These are phyloP conservation scores for Collybia sordida DNA, from an alignment of 768 basidiomycete species.

Conservation along the genomic window DNA sequence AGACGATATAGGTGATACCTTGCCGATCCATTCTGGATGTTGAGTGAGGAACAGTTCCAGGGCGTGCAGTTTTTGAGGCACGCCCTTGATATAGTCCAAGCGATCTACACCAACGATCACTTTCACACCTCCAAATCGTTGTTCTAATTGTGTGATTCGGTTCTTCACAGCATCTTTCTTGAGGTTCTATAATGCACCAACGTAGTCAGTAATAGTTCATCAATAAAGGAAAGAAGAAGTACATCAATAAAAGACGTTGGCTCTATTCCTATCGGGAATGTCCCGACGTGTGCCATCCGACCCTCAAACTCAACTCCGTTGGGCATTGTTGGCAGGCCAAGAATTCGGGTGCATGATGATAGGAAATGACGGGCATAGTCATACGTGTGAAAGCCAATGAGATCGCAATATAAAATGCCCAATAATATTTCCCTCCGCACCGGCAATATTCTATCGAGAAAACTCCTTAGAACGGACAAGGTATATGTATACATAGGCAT, in stretches of 20 bases:
- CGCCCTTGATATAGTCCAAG: constrained; percentile 99
- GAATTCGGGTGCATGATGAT: constrained; percentile 95
- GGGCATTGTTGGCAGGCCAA: constrained; percentile 94
- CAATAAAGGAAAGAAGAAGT: neutral
- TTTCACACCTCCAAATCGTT: constrained; percentile 91
- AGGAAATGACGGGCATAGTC: constrained; percentile 99
- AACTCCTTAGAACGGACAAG: constrained; percentile 6
- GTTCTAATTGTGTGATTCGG: constrained; percentile 79
- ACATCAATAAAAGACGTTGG: constrained; percentile 88
- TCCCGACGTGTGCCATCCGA: constrained; percentile 93
- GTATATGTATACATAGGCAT: neutral
- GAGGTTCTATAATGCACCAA: constrained; percentile 55
- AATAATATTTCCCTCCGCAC: constrained; percentile 97
- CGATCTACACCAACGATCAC: constrained; percentile 98
- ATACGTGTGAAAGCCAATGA: constrained; percentile 99
- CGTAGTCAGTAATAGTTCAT: neutral
- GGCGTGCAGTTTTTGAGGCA: constrained; percentile 96
- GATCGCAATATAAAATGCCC: constrained; percentile 91
- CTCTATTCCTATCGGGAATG: constrained; percentile 99
- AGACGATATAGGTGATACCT: constrained; percentile 43
- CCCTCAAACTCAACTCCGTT: constrained; percentile 98
- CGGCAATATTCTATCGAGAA: constrained; percentile 78
- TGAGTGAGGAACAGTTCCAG: constrained; percentile 95
- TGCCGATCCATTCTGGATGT: constrained; percentile 99
- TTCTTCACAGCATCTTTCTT: constrained; percentile 76